These are phyloP conservation scores for Ophiorrhiza pumila DNA, from an alignment of 257 asterid species.

Conservation along the genomic window DNA sequence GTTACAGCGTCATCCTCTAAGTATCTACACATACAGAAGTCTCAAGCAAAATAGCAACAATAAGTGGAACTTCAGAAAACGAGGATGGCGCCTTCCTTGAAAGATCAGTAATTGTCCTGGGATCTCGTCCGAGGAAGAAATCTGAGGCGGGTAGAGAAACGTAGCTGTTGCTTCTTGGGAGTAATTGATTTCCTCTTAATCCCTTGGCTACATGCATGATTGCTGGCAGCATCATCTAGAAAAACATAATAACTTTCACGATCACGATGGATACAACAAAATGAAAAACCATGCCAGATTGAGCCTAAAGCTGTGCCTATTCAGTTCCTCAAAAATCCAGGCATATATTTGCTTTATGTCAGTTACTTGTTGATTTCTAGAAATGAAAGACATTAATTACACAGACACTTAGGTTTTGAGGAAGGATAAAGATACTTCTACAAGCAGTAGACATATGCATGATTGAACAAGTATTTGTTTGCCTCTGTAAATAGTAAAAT, in stretches of 20 bases:
- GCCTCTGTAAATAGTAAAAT: not conserved
- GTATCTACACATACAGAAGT: not conserved
- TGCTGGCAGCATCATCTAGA: conserved; percentile 28
- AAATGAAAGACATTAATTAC: not conserved
- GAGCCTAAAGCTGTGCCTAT: too few relatives aligned
- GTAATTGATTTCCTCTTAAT: conserved; percentile 22
- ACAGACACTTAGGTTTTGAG: not conserved
- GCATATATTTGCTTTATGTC: not conserved
- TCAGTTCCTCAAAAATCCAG: conserved; percentile 5
- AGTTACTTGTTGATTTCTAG: not conserved
- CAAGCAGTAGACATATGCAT: not conserved
- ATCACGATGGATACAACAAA: not conserved
- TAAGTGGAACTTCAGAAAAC: not conserved
- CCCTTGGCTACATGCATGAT: not conserved
- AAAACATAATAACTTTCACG: conserved; percentile 10
- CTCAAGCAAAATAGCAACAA: not conserved
- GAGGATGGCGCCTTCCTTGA: not conserved
- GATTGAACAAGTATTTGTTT: not conserved
- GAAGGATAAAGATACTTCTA: not conserved
- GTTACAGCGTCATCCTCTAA: not conserved
- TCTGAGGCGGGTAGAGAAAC: conserved; percentile 38
- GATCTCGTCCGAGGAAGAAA: conserved; percentile 18
- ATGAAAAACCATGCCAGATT: too few relatives aligned
- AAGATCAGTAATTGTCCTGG: conserved; percentile 15
- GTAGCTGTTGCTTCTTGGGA: conserved; percentile 27